These are phyloP conservation scores for Cryptococcus sp. DNA, from an alignment of 1,284 basidiomycete genomes.

Conservation along the genomic window DNA sequence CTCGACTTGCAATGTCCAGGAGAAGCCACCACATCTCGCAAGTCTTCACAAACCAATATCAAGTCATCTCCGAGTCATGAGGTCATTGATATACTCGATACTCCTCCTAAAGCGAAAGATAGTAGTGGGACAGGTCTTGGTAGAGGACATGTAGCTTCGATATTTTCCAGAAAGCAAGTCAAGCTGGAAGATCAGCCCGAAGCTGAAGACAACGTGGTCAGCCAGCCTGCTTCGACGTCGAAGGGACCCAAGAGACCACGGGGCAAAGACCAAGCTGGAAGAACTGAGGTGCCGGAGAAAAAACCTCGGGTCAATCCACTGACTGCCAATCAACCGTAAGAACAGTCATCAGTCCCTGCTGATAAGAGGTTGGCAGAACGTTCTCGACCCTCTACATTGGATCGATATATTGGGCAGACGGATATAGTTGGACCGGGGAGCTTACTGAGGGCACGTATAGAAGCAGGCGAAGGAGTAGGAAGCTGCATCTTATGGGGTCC, in stretches of 20 bases:
- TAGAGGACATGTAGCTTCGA: conserved; percentile 12
- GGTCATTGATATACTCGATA: neutral
- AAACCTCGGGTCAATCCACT: conserved; percentile 34
- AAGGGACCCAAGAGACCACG: too few relatives aligned
- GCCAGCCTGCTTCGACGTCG: neutral
- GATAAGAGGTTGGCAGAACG: conserved; percentile 36
- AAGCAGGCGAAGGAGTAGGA: conserved; percentile 39
- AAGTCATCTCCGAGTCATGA: neutral
- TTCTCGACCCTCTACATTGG: conserved; percentile 36
- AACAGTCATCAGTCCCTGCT: neutral
- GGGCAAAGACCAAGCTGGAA: too few relatives aligned
- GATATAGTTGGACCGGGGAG: conserved; percentile 44
- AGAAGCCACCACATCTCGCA: neutral
- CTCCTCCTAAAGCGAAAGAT: neutral
- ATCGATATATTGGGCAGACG: conserved; percentile 37
- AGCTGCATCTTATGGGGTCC: conserved; percentile 48
- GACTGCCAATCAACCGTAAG: conserved; percentile 43
- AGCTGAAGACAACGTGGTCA: conserved; percentile 3
- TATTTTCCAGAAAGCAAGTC: conserved; percentile 10
- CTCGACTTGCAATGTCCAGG: conserved; percentile 43
- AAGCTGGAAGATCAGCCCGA: conserved; percentile 6
- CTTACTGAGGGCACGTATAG: conserved; percentile 39
- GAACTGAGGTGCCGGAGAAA: conserved; percentile 19
- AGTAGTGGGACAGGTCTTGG: neutral
- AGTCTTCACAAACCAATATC: neutral